Evolutionary conservation across 192 early-diverging fungal genomes (phyloP), one percentile per base, ranked within the genome.

Genomic region (Backusella tuberculispora): DNA sequence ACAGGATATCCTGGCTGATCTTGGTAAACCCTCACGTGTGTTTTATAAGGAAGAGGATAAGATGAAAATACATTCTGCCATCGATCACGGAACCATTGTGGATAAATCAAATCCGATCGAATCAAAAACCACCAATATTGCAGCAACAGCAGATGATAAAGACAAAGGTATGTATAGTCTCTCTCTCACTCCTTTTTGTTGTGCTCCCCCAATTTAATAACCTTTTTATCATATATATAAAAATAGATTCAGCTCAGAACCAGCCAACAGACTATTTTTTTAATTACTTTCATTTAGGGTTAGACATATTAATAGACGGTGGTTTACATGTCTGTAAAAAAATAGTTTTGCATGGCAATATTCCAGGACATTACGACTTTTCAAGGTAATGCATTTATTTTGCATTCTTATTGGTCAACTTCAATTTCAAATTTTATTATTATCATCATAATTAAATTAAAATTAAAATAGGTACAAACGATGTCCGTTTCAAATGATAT

Each of bases 281-380:
- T 81, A 92, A 93, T 72, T 94, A 92, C 69, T 92, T 92, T 77
- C 82, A 87, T 68, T 60, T 90, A n/a, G 92, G 92, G 6, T 83
- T 94, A 37, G 92, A 94, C 66, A 78, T 94, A 34, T 71, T 92
- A 6, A 90, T 94, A 77, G 91, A 92, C 53, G 92, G 89, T 12
- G 68, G 74, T 8, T 80, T 77, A 6, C 93, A 94, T 73, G 80
- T 85, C 14, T 86, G 91, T 76, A 89, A 89, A 72, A 94, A 94
- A 78, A 84, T 94, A 53, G 76, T 92, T 1, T 74, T 93, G 53
- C 92, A 94, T 80, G 86, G 88, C 3, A 94, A 94, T 76, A 75
- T 88, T 3, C 86, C 88, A 29, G 90, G 92, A 1, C 90, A 90
- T 73, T 89, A 86, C 81, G 89, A 91, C 56, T 91, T 94, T 63